Base-by-base conservation (phyloP, 2,329 filamentous ascomycete genomes). In the Pleoardoris graminearum region DNA sequence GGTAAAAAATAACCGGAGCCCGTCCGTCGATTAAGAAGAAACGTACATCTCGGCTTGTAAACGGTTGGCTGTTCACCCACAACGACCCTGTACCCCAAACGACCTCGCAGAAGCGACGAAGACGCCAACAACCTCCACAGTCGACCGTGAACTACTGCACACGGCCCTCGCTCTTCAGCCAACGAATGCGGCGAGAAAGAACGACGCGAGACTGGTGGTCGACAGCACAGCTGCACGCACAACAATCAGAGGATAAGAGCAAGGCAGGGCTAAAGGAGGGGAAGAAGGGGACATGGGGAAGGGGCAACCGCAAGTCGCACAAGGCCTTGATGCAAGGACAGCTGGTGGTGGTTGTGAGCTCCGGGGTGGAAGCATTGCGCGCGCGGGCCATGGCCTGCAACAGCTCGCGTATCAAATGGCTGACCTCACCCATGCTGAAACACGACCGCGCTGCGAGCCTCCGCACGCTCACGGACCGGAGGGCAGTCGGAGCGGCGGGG, bases 161-260 rank as follows among this genome's bases (percentile, higher is more conserved):
- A 25, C 44, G n/a, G 53, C 48, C 55, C 36, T 37, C 21, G 48
- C 49, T 61, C 38, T 51, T 55, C 45, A 48, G 47, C 68, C 70
- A 71, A 72, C 65, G 63, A 70, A 65, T 49, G 61, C 58, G 51
- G 44, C 62, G 58, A 43, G 45, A 58, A 44, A 6, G 63, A 62
- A 57, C 66, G 62, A 67, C 61, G 54, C 66, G 69, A 72, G 71
- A 72, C 69, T 61, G 60, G 58, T 57, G 60, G 63, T 70, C 58
- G 58, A 65, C 64, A 71, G 65, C 63, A 67, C 68, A 59, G 66
- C 63, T 72, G 33, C 58, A 66, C 70, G 41, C 19, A 27, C 44
- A 29, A 30, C 22, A 19, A 37, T 33, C 44, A 47, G 29, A 47
- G 44, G 66, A 71, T 71, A 58, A 62, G 59, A 52, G 58, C 53